Percentiles rank a stretch among this genome's conserved stretches.
Conservation (phyloP, 2,329 filamentous ascomycete species). For the Pseudogymnoascus sp. region DNA sequence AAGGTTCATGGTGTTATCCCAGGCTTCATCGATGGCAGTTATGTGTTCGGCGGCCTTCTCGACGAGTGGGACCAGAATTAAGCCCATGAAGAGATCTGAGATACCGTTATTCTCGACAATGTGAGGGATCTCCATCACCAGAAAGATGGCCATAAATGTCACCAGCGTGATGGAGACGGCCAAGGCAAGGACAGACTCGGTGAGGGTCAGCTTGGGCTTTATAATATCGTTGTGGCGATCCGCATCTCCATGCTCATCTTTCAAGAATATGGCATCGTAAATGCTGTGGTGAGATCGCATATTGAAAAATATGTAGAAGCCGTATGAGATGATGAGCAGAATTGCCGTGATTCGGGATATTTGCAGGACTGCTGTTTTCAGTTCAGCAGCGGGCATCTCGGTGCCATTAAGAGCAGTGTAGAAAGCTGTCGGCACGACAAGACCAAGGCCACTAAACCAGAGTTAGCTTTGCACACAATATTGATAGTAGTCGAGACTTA, state of each 20-base stretch:
- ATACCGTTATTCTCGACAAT: constrained; percentile 47
- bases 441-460: constrained; percentile 37
- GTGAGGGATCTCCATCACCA: constrained; percentile 64
- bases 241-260: constrained; percentile 60
- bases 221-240: constrained; percentile 53
- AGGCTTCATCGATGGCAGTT: constrained; percentile 78
- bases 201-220: constrained; percentile 66
- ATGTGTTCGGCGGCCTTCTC: constrained; percentile 84
- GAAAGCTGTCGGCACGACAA: constrained; percentile 41
- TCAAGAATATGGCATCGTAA: constrained; percentile 65
- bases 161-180: constrained; percentile 59
- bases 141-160: constrained; percentile 63
- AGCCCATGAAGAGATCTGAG: constrained; percentile 54
- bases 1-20: constrained; percentile 77
- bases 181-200: constrained; percentile 63
- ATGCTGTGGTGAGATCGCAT: constrained; percentile 70
- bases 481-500: constrained; percentile 40
- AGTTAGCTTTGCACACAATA: constrained; percentile 12
- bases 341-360: constrained; percentile 67
- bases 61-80: constrained; percentile 74
- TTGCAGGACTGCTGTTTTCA: constrained; percentile 48
- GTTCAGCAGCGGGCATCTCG: constrained; percentile 30
- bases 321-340: constrained; percentile 62
- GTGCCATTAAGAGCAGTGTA: constrained; percentile 37
- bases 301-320: constrained; percentile 64